Evolutionary conservation across 2,329 filamentous ascomycete species (phyloP), one percentile per base, ranked within the genome.

Genomic region (Alternaria sp.): DNA sequence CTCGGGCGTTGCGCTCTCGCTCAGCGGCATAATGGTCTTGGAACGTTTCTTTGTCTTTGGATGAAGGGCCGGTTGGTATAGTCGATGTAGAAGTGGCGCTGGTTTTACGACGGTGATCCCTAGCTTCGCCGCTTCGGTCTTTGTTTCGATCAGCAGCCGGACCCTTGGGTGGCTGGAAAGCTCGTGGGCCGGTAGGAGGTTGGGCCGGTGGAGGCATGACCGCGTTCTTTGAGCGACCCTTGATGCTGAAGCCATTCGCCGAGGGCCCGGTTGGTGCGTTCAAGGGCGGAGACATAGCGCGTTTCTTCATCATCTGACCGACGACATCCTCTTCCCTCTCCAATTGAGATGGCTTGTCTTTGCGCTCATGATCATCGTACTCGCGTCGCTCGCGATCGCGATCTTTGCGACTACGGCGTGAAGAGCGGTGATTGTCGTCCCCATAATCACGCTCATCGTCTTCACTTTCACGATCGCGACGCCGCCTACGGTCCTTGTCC

Each of bases 21-120:
- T 93, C 90, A 0, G 89, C 82, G 2, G 90, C 90, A 77, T 92
- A 90, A n/a, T 87, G 84, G 67, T 91, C 88, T 60, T 74, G 72
- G 12, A 67, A 28, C 2, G 25, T 55, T 37, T 46, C 51, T 28
- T 55, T 60, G 37, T 60, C 57, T 14, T 51, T 50, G 1, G 69
- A 64, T 10, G 71, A 47, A 11, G 70, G 59, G 6, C 69, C 69
- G 12, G 64, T 61, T 6, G 76, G 66, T 5, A 69, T 67, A 14
- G 64, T 60, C 12, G 71, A 63, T 7, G 53, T 26, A 2, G 71
- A 69, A 12, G 64, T 66, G 2, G 47, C 64, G 45, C 69, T 75
- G 46, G 58, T 66, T 58, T 67, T 74, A 18, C 71, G 60, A n/a
- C 67, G 65, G 33, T 70, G 67, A 45, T 70, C 61, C 58, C 61